phyloP scores from a whole-genome alignment of 805 yeast genomes.

The Yarrowia alimentaria region DNA sequence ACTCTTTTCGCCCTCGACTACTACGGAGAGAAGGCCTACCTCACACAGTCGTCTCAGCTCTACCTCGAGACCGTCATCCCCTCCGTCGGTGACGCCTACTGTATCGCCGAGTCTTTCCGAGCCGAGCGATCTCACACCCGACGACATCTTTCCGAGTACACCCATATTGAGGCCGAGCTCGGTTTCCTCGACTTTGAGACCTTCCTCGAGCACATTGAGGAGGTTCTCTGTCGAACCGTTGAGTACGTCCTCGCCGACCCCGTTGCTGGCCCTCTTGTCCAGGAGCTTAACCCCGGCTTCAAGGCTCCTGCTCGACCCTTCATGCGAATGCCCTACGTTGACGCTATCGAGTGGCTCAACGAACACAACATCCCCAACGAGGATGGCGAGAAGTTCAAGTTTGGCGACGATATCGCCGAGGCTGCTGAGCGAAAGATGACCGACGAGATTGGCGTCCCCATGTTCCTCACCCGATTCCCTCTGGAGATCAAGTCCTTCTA shows the following conservation, averaged over 20 bases:
- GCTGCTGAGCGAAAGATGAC: constrained; percentile 99
- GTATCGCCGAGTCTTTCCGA: constrained; percentile 97
- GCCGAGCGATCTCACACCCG: constrained; percentile 99
- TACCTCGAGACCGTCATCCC: constrained; percentile 96
- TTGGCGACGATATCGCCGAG: constrained; percentile 99
- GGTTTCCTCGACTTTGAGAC: constrained; percentile 87
- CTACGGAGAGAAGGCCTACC: constrained; percentile 94
- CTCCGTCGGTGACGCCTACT: constrained; percentile 93
- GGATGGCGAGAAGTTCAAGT: constrained; percentile 87
- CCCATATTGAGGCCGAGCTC: constrained; percentile 94
- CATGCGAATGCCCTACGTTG: constrained; percentile 83
- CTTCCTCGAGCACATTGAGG: constrained; percentile 79
- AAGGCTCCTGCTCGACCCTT: constrained; percentile 81
- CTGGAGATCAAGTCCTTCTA: constrained; percentile 95
- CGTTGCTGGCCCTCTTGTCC: constrained; percentile 82
- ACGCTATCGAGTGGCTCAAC: constrained; percentile 94
- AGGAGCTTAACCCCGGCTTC: constrained; percentile 91
- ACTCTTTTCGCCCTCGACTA: constrained; percentile 89
- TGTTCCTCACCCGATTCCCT: constrained; percentile 91
- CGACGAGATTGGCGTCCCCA: constrained; percentile 89
- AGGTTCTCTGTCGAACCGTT: constrained; percentile 64
- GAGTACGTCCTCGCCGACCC: constrained; percentile 84
- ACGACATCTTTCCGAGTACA: constrained; percentile 95
- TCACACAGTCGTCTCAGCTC: constrained; percentile 96
- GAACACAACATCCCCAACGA: constrained; percentile 93